Base-by-base conservation (phyloP, 768 basidiomycete genomes). In the Tylopilus plumbeoviolaceoides region DNA sequence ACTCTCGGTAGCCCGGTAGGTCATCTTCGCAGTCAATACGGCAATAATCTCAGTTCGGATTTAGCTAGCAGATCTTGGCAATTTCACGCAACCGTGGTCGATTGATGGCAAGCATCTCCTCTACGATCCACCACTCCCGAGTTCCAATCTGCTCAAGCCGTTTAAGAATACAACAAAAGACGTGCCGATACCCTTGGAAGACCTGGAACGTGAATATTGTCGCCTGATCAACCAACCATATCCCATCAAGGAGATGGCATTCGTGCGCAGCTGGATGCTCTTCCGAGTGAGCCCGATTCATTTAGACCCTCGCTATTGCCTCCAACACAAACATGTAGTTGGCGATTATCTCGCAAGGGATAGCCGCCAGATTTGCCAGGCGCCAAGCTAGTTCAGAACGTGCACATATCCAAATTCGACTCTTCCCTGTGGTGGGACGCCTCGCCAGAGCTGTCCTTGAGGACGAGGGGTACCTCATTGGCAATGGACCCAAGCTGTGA, bases 1-100 rank as follows among this genome's bases (percentile, higher is more conserved):
- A 98, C 95, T 1, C 79, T 99, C 10, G 95, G 94, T 7, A 92
- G 89, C 63, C 90, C 92, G 31, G 89, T 93, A 66, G 17, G 84
- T 72, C n/a, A n/a, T 17, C n/a, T n/a, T 23, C 4, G n/a, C 21
- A 33, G 23, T 51, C 12, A 12, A 28, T 41, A n/a, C 15, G 25
- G 27, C 46, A 41, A 18, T 12, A 33, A 47, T 27, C 35, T 44
- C 18, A 45, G 28, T n/a, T 28, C 5, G 31, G 20, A 28, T 53
- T 21, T 33, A 88, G 81, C 79, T 97, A 2, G 90, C 91, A 20
- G 95, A 99, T 66, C 76, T 98, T 1, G 92, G 83, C 0, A 98
- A 98, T 69, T 72, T 98, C 47, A 91, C 92, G 0, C 83, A 90
- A 62, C 88, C 90, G 7, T 98, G 90, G 91, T 69, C 78, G 4